Conservation (phyloP, 106 monocot species). For the Narthecium ossifragum region DNA sequence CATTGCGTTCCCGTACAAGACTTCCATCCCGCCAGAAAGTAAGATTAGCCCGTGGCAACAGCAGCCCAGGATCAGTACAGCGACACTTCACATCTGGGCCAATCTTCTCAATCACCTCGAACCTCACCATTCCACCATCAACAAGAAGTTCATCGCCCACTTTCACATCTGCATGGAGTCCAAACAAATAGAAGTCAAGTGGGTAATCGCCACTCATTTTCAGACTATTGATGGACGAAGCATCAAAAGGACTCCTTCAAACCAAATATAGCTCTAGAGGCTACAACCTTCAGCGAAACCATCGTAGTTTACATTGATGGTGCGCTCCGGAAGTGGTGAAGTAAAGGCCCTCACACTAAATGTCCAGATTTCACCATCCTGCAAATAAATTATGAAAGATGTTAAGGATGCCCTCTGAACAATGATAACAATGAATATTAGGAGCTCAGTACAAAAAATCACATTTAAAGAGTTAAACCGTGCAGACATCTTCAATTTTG, state of each 20-base stretch:
- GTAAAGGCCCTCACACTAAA: constrained; percentile 83
- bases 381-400: no score
- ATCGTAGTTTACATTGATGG: constrained; percentile 87
- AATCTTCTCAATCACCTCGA: constrained; percentile 95
- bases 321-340: constrained; percentile 73
- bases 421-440: no score
- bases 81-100: constrained; percentile 94
- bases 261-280: neutral
- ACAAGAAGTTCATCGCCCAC: constrained; percentile 97
- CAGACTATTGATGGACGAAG: no score
- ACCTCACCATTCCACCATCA: constrained; percentile 98
- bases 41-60: constrained; percentile 70
- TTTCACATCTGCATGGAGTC: constrained; percentile 72
- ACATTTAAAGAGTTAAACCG: no score
- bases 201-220: no score
- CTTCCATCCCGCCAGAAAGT: constrained; percentile 85
- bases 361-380: constrained; percentile 99
- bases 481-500: no score
- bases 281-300: constrained; percentile 95
- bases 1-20: constrained; percentile 88
- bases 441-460: no score
- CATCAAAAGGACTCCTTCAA: no score
- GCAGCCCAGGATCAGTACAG: constrained; percentile 72
- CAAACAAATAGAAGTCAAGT: no score
- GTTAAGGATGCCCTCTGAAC: no score